Percentiles rank a stretch among this genome's conserved stretches.
Evolutionary conservation across 2,329 filamentous ascomycete genomes (phyloP).

Genomic region (Acrocalymma vagum): DNA sequence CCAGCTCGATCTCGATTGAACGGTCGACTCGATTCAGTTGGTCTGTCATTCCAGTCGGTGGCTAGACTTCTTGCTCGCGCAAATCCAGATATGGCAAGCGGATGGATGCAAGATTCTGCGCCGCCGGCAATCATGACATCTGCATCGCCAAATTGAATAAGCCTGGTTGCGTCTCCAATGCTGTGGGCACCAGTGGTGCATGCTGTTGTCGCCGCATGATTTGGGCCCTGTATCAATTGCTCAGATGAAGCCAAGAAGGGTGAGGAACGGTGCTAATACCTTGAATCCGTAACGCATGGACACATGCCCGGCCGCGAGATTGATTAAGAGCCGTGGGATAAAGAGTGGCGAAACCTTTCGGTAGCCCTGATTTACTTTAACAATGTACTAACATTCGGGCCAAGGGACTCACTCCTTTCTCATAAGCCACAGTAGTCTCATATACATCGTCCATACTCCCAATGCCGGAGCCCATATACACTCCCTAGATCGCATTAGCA

Average conservation of each 20-base stretch:
- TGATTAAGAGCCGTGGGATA: slow-evolving; percentile 91
- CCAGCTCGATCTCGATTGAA: slow-evolving; percentile 84
- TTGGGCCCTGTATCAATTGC: slow-evolving; percentile 71
- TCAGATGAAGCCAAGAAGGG: neutral
- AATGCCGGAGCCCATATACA: slow-evolving; percentile 94
- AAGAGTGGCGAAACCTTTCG: slow-evolving; percentile 93
- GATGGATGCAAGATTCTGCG: slow-evolving; percentile 94
- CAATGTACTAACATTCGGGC: too few relatives aligned
- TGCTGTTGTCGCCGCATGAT: slow-evolving; percentile 91
- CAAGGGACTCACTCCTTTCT: slow-evolving; percentile 71
- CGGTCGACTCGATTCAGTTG: slow-evolving; percentile 77
- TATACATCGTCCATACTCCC: slow-evolving; percentile 94
- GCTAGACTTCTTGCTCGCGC: slow-evolving; percentile 85
- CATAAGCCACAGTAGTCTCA: slow-evolving; percentile 79
- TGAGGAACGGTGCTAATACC: slow-evolving; percentile 37
- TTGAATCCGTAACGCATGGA: slow-evolving; percentile 90
- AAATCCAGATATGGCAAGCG: slow-evolving; percentile 91
- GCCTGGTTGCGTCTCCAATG: slow-evolving; percentile 90
- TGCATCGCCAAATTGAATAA: slow-evolving; percentile 90
- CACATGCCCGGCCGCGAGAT: slow-evolving; percentile 92
- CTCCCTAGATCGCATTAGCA: slow-evolving; percentile 62
- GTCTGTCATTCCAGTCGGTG: slow-evolving; percentile 79
- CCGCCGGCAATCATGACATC: slow-evolving; percentile 97
- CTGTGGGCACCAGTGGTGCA: slow-evolving; percentile 97
- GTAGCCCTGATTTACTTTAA: slow-evolving; percentile 71